Conservation (phyloP, 805 yeast species). For the Yarrowia keelungensis region DNA sequence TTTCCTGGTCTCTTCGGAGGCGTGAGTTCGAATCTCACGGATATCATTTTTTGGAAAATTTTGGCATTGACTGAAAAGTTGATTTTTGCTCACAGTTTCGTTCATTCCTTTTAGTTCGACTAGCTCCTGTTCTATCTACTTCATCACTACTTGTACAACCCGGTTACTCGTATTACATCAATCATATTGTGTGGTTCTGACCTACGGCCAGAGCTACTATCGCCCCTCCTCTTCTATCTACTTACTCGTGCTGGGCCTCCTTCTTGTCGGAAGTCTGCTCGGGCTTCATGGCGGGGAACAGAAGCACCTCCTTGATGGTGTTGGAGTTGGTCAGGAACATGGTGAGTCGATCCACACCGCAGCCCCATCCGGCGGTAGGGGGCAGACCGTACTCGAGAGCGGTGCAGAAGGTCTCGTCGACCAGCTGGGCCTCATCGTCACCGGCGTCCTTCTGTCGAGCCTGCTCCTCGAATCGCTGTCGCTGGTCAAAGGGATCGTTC, state of each 20-base stretch:
- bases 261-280: constrained; percentile 55
- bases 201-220: too few species aligned
- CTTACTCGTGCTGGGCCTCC: constrained; percentile 7
- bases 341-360: constrained; percentile 97
- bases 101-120: background rate
- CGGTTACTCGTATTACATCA: background rate
- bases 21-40: constrained; percentile 40
- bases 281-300: constrained; percentile 99
- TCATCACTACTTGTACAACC: too few species aligned
- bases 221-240: background rate
- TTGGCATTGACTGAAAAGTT: too few species aligned
- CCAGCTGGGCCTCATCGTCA: constrained; percentile 97
- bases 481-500: constrained; percentile 98
- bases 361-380: constrained; percentile 99
- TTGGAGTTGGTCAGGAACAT: constrained; percentile 97
- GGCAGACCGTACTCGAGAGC: constrained; percentile 98
- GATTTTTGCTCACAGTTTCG: too few species aligned
- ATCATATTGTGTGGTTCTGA: background rate
- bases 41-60: constrained; percentile 1
- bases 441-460: constrained; percentile 98
- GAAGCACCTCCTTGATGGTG: constrained; percentile 94
- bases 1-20: constrained; percentile 40
- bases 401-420: constrained; percentile 96
- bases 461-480: constrained; percentile 97
- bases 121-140: too few species aligned